A percentile compares a stretch with the other conserved stretches of the same genome.
Evolutionary conservation across 1,284 basidiomycete species (phyloP).

Genomic region (Apiotrichum sp.): DNA sequence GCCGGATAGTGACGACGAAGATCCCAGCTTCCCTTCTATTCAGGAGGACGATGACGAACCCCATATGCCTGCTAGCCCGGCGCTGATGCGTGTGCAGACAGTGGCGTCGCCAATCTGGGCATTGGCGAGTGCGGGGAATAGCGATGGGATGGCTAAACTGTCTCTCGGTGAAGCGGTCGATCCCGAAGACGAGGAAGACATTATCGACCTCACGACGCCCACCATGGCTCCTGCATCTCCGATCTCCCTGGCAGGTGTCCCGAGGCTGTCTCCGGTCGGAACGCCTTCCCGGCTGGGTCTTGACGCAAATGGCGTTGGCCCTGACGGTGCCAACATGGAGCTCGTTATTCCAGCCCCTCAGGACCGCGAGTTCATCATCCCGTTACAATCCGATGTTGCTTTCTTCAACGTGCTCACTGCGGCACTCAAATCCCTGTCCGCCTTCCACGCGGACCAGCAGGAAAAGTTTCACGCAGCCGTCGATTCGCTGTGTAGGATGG

Average conservation of each 20-base stretch:
- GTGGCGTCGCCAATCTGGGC: conserved; percentile 45
- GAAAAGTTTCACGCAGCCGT: conserved; percentile 62
- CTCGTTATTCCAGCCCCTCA: neutral
- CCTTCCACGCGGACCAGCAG: conserved; percentile 60
- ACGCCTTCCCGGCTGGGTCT: too few species aligned
- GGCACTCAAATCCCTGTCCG: conserved; percentile 64
- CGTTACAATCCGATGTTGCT: conserved; percentile 68
- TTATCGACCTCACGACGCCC: conserved; percentile 8
- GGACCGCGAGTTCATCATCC: conserved; percentile 63
- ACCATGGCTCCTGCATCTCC: neutral
- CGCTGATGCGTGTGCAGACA: conserved; percentile 23
- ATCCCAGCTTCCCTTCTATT: conserved; percentile 23
- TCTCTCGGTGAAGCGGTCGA: conserved; percentile 28
- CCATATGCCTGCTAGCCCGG: conserved; percentile 26
- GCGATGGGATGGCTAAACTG: conserved; percentile 28
- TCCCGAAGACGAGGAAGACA: neutral
- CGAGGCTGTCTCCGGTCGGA: too few species aligned
- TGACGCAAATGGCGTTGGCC: neutral
- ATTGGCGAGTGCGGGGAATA: conserved; percentile 26
- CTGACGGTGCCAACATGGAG: neutral
- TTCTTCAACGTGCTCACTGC: conserved; percentile 75
- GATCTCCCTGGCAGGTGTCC: too few species aligned
- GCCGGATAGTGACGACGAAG: conserved; percentile 18
- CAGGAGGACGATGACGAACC: conserved; percentile 6
- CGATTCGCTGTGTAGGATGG: conserved; percentile 55